phyloP scores from a whole-genome alignment of 2,329 filamentous ascomycete species.

The Neurospora sp. region DNA sequence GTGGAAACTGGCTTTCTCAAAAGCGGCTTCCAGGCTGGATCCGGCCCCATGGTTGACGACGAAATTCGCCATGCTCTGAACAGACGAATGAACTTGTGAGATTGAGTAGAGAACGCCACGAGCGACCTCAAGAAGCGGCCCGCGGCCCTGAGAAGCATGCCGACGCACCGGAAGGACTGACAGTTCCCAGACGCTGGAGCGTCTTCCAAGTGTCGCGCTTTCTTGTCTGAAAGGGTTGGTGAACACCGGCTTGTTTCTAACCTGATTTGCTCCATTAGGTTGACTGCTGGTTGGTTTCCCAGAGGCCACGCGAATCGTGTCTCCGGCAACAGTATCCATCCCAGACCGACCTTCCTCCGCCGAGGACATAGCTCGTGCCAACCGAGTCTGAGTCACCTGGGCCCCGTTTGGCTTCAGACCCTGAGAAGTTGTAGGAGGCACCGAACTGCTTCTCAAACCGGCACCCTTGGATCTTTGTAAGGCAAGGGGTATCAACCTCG shows the following conservation, averaged over 20 bases:
- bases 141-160: slow-evolving; percentile 47
- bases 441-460: slow-evolving; percentile 52
- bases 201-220: slow-evolving; percentile 45
- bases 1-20: slow-evolving; percentile 58
- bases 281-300: slow-evolving; percentile 19
- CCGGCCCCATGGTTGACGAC: slow-evolving; percentile 51
- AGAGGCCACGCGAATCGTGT: background rate
- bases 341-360: background rate
- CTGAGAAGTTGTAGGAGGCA: slow-evolving; percentile 34
- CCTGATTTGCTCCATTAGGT: slow-evolving; percentile 27
- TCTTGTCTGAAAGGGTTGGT: slow-evolving; percentile 43
- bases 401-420: background rate
- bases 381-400: background rate
- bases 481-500: slow-evolving; percentile 59
- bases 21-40: slow-evolving; percentile 55
- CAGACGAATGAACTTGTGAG: slow-evolving; percentile 56
- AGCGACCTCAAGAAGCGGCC: slow-evolving; percentile 52
- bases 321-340: background rate
- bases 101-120: slow-evolving; percentile 60
- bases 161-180: slow-evolving; percentile 54
- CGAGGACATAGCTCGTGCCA: background rate
- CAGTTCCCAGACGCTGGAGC: slow-evolving; percentile 51
- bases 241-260: slow-evolving; percentile 29
- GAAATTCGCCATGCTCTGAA: slow-evolving; percentile 53
- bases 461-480: slow-evolving; percentile 58